These are phyloP conservation scores for Zygoascus hellenicus DNA, from an alignment of 1,139 yeast genomes.

Conservation along the genomic window DNA sequence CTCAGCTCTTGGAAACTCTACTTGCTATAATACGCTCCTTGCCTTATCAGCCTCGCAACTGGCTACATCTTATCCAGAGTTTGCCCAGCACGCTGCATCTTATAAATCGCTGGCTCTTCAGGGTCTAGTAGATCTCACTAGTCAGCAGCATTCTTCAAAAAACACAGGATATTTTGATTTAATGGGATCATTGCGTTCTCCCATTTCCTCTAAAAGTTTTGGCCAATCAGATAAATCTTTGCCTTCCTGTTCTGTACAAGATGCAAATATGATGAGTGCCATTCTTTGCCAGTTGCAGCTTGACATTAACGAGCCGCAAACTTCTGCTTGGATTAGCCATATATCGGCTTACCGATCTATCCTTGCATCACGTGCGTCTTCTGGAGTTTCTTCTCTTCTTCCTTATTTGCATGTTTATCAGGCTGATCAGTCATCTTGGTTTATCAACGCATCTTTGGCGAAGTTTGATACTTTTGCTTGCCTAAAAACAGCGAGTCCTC, in stretches of 20 bases:
- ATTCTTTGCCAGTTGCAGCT: conserved; percentile 4
- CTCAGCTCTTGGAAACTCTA: not conserved
- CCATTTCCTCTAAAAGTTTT: too few relatives aligned
- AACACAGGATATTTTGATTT: too few relatives aligned
- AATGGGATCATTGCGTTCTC: too few relatives aligned
- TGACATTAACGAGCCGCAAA: not conserved
- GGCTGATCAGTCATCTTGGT: not conserved
- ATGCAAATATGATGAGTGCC: not conserved
- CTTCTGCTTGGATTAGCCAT: not conserved
- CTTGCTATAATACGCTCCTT: conserved; percentile 1
- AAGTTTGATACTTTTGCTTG: conserved; percentile 6
- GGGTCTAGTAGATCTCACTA: not conserved
- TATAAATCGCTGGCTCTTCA: not conserved
- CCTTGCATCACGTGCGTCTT: not conserved
- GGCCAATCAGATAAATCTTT: too few relatives aligned
- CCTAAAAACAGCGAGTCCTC: not conserved
- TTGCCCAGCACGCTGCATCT: not conserved
- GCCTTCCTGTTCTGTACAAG: not conserved
- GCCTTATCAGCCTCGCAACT: conserved; percentile 1
- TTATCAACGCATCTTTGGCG: conserved; percentile 1
- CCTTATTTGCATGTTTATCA: not conserved
- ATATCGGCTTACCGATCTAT: not conserved
- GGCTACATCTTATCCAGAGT: conserved; percentile 1
- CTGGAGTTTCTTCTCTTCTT: not conserved
- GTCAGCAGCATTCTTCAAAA: not conserved